Evolutionary conservation across 148 eudicot species (phyloP), one percentile per base, ranked within the genome.

Genomic region (Euryodendron excelsum): DNA sequence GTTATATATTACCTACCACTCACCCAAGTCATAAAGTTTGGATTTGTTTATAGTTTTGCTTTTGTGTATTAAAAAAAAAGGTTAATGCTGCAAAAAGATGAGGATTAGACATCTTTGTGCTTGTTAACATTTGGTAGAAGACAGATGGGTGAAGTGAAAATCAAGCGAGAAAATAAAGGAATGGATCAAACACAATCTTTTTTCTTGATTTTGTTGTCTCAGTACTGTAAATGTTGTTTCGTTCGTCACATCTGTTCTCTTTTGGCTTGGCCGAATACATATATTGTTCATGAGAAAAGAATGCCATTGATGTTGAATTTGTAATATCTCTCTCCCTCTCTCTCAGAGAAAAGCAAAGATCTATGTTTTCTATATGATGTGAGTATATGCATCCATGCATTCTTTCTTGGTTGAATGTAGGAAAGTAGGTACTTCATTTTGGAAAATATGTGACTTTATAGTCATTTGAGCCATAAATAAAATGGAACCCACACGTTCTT

Each of bases 71-170:
- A 5, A 14, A 17, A n/a, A 5, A 25, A 17, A 28, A 45, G 3
- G 9, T 37, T 15, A 17, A 5, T 20, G 39, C 34, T 63, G 60
- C 63, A n/a, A 64, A 74, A 76, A 5, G 56, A 2, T 50, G 68
- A 63, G 79, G 60, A 47, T 25, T 63, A 18, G 71, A 30, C 6
- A 75, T 45, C 58, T 61, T 58, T 61, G 39, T 60, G 58, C 55
- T 61, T 41, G 58, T 61, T 13, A n/a, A 39, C 30, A 11, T 36
- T 28, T 75, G 78, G 41, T 61, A 45, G 30, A 23, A 34, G 45
- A 34, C 28, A 73, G 47, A 23, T 37, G n/a, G n/a, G 33, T 23
- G 23, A 61, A 41, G 34, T 39, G 55, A 74, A 60, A 48, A 73
- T 56, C 34, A 60, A 58, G 27, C 7, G 63, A 50, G 61, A n/a